Base-by-base conservation (phyloP, 768 basidiomycete species). In the Leccinum subtestaceum region DNA sequence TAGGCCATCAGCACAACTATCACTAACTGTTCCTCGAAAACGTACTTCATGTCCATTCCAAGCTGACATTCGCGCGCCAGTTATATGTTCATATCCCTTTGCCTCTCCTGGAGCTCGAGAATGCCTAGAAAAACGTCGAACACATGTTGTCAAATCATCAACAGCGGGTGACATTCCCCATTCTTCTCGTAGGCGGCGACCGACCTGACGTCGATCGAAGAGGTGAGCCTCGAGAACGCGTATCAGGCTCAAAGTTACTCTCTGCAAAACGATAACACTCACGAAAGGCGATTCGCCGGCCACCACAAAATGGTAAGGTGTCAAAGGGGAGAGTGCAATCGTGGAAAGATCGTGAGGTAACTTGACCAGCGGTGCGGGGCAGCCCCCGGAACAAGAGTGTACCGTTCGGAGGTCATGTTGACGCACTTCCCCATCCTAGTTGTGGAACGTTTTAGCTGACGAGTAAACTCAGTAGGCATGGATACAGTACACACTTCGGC, bases 251-350 rank as follows among this genome's bases (percentile, higher is more conserved):
- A 6, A 19, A 17, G 15, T 31, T 9, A 43, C 31, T 4, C 23
- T 4, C 31, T 4, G 49, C 31, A 21, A 21, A 27, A 21, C 11
- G 7, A 36, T 11, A 46, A 38, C 31, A 80, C 87, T 63, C 65
- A 93, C 93, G 69, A 84, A 88, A 47, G 86, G 83, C 0, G 88
- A 85, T 62, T 88, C 84, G 34, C 93, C 93, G 4, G 89, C 92
- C 34, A 94, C 91, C 19, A 94, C 86, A 61, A 95, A 86, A 57
- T 92, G 87, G 66, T 91, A 88, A 0, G 93, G 92, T 0, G 89
- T 86, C 13, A 93, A 76, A 3, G 88, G 83, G 17, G 93, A 93
- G 23, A 90, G 75, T 3, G 91, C 81, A 47, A 95, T 73, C 19
- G 90, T 84, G 8, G 86, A 91, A 49, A 95, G 78, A 53, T 87